Evolutionary conservation across 352 stramenopile species (phyloP).

Genomic region (Globisporangium nagaii): DNA sequence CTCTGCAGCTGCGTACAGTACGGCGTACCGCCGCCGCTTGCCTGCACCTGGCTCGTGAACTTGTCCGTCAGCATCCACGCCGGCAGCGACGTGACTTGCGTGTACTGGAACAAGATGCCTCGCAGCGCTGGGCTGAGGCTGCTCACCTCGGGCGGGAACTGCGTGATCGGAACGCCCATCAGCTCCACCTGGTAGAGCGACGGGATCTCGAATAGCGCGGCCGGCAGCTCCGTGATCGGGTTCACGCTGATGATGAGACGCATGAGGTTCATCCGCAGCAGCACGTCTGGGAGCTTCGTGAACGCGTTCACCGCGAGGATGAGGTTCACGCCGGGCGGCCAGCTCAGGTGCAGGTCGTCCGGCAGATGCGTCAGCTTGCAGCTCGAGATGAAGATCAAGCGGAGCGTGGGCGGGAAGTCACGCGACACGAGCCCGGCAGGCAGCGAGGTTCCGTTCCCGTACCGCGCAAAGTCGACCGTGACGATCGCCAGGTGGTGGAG

Average conservation of each 20-base stretch:
- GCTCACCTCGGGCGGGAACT: neutral
- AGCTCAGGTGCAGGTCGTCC: conserved; percentile 25
- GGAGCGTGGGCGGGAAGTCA: conserved; percentile 22
- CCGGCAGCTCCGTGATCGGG: neutral
- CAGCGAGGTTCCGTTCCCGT: conserved; percentile 7
- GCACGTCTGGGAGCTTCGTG: conserved; percentile 14
- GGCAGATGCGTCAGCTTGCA: conserved; percentile 30
- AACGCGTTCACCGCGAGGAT: conserved; percentile 18
- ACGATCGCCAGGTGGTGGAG: conserved; percentile 26
- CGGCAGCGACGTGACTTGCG: neutral
- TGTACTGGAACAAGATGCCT: neutral
- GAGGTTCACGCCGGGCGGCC: conserved; percentile 15
- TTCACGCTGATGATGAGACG: conserved; percentile 1
- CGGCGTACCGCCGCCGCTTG: neutral
- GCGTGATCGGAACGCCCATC: neutral
- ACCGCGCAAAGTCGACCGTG: conserved; percentile 15
- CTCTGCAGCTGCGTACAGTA: neutral
- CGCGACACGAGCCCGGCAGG: conserved; percentile 25
- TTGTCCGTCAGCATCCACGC: conserved; percentile 4
- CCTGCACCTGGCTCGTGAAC: neutral
- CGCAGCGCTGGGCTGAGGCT: neutral
- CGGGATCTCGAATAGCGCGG: conserved; percentile 4
- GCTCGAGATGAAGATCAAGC: conserved; percentile 24
- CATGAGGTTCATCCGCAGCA: conserved; percentile 11
- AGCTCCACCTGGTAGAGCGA: conserved; percentile 2